Evolutionary conservation across 2,329 filamentous ascomycete species (phyloP), one percentile per base, ranked within the genome.

Genomic region (Ophiocordyceps robertsii): DNA sequence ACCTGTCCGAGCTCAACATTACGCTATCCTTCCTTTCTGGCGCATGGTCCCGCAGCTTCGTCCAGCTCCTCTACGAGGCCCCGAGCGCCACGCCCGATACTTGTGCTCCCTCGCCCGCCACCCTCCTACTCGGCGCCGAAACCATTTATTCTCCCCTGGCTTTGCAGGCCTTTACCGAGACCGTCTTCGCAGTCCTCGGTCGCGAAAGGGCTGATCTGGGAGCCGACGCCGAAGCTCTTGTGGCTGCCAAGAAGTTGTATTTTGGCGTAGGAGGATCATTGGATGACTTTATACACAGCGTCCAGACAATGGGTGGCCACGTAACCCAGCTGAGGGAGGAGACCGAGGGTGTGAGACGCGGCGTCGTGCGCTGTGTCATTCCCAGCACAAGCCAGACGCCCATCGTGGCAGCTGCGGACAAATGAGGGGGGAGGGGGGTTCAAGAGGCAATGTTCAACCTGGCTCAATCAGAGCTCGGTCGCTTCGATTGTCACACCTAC

Each of bases 251-350:
- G 65, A 75, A 77, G 49, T 70, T 89, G 11, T 92, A 92, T 60
- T 92, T 92, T 61, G 85, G 85, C 3, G 85, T 92, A 6, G 85
- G 85, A 0, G 85, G 85, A 0, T 88, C 84, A 17, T 71, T 92
- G 19, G 82, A 87, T 56, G 84, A 84, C 49, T 86, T 92, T 51
- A 64, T 80, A 39, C 61, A 67, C 40, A 66, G 63, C 47, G 70
- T 76, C 36, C 63, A 63, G 43, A 62, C 56, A 1, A 66, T 66
- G 32, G 76, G 75, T 3, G 67, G 63, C 11, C 47, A 51, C 3
- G 69, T 81, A 31, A 59, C 66, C 35, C 64, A 67, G 39, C 49
- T 81, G 30, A 65, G 72, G 44, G 75, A 80, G 53, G 77, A 81
- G 54, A 65, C 66, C 0, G 72, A 76, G 38, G 77, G 77, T 2